Conservation (phyloP, 371 early-diverging fungal species). For the Phascolomyces articulosus region DNA sequence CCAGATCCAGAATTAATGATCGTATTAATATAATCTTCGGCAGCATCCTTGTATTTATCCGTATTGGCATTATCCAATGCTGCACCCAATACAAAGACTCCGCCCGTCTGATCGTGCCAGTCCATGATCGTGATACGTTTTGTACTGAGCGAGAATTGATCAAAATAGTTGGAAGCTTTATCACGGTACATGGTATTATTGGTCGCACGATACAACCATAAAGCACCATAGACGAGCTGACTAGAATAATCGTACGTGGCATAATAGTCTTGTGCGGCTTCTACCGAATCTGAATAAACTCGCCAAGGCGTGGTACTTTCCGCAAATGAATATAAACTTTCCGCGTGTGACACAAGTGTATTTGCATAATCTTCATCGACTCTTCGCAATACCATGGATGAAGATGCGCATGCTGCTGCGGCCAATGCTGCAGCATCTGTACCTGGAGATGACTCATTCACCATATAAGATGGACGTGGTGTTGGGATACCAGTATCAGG, state of each 20-base stretch:
- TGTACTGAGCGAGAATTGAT: slow-evolving; percentile 12
- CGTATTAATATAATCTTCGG: slow-evolving; percentile 24
- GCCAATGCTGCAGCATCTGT: slow-evolving; percentile 65
- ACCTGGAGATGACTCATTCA: slow-evolving; percentile 51
- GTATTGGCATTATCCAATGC: slow-evolving; percentile 11
- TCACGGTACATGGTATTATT: slow-evolving; percentile 35
- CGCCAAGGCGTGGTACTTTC: slow-evolving; percentile 53
- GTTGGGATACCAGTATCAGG: slow-evolving; percentile 55
- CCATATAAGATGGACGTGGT: slow-evolving; percentile 58
- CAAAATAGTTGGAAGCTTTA: slow-evolving; percentile 24
- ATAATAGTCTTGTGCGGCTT: slow-evolving; percentile 47
- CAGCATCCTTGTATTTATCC: slow-evolving; percentile 20
- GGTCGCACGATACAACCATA: slow-evolving; percentile 61
- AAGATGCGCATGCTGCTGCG: slow-evolving; percentile 66
- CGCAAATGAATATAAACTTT: slow-evolving; percentile 48
- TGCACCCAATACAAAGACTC: slow-evolving; percentile 43
- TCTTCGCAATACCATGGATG: slow-evolving; percentile 55
- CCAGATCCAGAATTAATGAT: slow-evolving; percentile 21
- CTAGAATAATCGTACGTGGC: slow-evolving; percentile 47
- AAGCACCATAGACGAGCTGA: slow-evolving; percentile 57
- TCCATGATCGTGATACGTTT: slow-evolving; percentile 22
- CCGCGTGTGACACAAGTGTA: slow-evolving; percentile 28
- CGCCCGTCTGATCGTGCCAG: slow-evolving; percentile 47
- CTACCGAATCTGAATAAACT: slow-evolving; percentile 50
- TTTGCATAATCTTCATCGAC: slow-evolving; percentile 54